phyloP scores from a whole-genome alignment of 2,329 filamentous ascomycete genomes.

The Cladophialophora exuberans region DNA sequence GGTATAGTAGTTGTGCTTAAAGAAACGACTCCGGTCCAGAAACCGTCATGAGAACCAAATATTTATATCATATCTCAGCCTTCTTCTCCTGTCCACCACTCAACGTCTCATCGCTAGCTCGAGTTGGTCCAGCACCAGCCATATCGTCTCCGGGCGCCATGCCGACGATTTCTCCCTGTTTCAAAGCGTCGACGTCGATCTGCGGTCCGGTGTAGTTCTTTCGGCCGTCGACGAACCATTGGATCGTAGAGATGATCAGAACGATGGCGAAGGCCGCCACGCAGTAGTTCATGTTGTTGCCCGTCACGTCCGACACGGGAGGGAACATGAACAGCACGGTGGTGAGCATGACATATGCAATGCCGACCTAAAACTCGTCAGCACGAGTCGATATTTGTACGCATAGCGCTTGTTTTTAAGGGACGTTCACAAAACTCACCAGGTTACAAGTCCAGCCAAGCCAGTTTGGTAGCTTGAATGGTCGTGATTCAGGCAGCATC shows the following conservation, averaged over 20 bases:
- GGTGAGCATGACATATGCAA: conserved; percentile 69
- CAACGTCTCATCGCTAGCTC: conserved; percentile 18
- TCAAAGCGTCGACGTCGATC: conserved; percentile 45
- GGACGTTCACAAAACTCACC: conserved; percentile 42
- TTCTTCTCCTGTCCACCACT: conserved; percentile 6
- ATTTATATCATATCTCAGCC: neutral
- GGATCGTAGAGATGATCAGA: conserved; percentile 58
- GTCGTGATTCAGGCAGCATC: conserved; percentile 62
- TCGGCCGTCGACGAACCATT: conserved; percentile 64
- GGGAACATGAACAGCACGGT: conserved; percentile 77
- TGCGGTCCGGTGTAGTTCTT: conserved; percentile 63
- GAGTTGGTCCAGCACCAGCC: neutral
- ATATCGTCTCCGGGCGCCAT: conserved; percentile 23
- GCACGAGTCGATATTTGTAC: neutral
- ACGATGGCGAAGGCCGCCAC: conserved; percentile 62
- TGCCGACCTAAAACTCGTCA: conserved; percentile 50
- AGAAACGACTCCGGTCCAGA: no score
- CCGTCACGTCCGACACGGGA: conserved; percentile 65
- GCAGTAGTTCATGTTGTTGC: conserved; percentile 67
- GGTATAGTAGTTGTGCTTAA: no score
- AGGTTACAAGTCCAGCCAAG: conserved; percentile 65
- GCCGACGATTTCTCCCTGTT: conserved; percentile 33
- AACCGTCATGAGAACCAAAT: neutral
- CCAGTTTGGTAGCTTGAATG: conserved; percentile 59
- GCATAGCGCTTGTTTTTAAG: neutral